A percentile compares a stretch with the other conserved stretches of the same genome.
These are phyloP conservation scores for Colletotrichum orchidophilum DNA, from an alignment of 2,329 filamentous ascomycete genomes.

Conservation along the genomic window DNA sequence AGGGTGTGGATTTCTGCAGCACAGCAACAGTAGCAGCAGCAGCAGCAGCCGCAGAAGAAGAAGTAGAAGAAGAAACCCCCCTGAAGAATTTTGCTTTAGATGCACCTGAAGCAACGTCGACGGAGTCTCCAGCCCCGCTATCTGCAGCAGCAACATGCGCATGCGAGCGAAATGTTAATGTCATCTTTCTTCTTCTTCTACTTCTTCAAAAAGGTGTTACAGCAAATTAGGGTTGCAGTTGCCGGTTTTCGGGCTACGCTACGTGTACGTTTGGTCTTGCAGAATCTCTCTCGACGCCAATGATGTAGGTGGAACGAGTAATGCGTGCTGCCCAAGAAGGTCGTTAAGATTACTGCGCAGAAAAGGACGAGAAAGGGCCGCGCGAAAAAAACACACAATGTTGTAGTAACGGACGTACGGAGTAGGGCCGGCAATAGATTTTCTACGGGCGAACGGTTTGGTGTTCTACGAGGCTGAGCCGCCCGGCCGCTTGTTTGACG, in stretches of 20 bases:
- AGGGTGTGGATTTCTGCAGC: not conserved
- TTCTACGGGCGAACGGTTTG: not conserved
- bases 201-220: not conserved
- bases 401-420: not conserved
- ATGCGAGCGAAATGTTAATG: not conserved
- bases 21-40: not conserved
- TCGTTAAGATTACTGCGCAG: not conserved
- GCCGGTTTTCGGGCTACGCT: not conserved
- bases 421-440: not conserved
- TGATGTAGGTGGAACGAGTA: not conserved
- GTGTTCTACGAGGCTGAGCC: not conserved
- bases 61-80: not conserved
- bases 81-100: not conserved
- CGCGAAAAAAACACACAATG: too few species aligned
- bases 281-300: not conserved
- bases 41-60: not conserved
- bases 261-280: not conserved
- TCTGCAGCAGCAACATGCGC: not conserved
- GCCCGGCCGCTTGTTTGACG: not conserved
- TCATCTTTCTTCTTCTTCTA: not conserved
- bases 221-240: not conserved
- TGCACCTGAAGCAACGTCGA: not conserved
- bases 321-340: too few species aligned
- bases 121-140: not conserved
- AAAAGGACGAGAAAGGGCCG: not conserved